Evolutionary conservation across 2,329 filamentous ascomycete species (phyloP).

Genomic region (Curvularia verruculosa): DNA sequence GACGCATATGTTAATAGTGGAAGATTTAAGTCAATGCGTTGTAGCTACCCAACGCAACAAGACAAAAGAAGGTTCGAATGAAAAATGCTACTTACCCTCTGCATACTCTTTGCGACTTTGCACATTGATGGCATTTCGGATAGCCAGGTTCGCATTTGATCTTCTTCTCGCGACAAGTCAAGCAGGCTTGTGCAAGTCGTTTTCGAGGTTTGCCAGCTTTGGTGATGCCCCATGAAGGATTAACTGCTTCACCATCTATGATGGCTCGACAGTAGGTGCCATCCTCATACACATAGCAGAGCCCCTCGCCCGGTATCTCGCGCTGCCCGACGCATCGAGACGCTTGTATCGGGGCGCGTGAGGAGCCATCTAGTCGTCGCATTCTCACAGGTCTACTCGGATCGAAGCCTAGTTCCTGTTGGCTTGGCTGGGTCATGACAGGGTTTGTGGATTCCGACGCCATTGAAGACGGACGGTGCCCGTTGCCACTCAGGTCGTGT

Average conservation of each 20-base stretch:
- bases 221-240: slow-evolving; percentile 90
- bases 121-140: slow-evolving; percentile 87
- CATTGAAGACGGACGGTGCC: slow-evolving; percentile 34
- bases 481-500: slow-evolving; percentile 27
- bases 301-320: slow-evolving; percentile 76
- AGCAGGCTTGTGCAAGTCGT: slow-evolving; percentile 86
- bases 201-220: slow-evolving; percentile 94
- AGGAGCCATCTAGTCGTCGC: slow-evolving; percentile 43
- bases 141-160: slow-evolving; percentile 94
- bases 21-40: slow-evolving; percentile 31
- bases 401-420: slow-evolving; percentile 41
- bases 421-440: slow-evolving; percentile 24
- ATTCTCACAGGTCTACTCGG: slow-evolving; percentile 34
- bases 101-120: slow-evolving; percentile 87
- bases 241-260: slow-evolving; percentile 85
- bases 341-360: slow-evolving; percentile 40
- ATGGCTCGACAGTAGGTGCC: slow-evolving; percentile 80
- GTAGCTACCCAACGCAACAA: slow-evolving; percentile 14
- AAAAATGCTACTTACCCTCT: slow-evolving; percentile 60
- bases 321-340: slow-evolving; percentile 48
- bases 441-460: slow-evolving; percentile 30
- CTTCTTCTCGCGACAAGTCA: slow-evolving; percentile 95
- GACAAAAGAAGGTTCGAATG: not conserved
- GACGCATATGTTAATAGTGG: slow-evolving; percentile 23
- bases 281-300: slow-evolving; percentile 87